Conservation (phyloP, 73 alveolate species). For the Paramecium octaurelia region DNA sequence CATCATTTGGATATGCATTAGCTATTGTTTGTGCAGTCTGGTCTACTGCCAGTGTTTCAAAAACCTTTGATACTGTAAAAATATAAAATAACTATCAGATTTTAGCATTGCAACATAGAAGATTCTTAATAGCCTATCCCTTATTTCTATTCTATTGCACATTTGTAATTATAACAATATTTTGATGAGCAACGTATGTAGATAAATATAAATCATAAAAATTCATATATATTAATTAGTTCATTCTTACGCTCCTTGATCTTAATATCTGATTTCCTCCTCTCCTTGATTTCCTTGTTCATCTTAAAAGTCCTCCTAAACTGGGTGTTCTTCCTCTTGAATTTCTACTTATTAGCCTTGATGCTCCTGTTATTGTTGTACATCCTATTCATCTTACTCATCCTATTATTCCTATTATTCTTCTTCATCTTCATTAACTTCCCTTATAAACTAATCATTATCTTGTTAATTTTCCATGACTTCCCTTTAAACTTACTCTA, state of each 20-base stretch:
- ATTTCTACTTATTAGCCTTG: neutral
- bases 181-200: neutral
- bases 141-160: conserved; percentile 41
- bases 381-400: neutral
- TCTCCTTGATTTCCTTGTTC: conserved; percentile 42
- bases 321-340: neutral
- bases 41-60: conserved; percentile 35
- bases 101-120: conserved; percentile 23
- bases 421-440: conserved; percentile 27
- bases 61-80: neutral
- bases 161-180: conserved; percentile 33
- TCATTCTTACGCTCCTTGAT: conserved; percentile 28
- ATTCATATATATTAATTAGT: neutral
- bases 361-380: neutral
- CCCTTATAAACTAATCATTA: conserved; percentile 19
- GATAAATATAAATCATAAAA: neutral
- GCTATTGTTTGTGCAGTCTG: neutral
- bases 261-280: conserved; percentile 23
- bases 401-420: neutral
- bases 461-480: neutral
- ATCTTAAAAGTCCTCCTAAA: conserved; percentile 10
- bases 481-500: neutral
- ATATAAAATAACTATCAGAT: neutral
- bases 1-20: conserved; percentile 23
- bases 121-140: conserved; percentile 33